Evolutionary conservation across 2,329 filamentous ascomycete genomes (phyloP), one percentile per base, ranked within the genome.

Genomic region (Mycosphaerella arachidis): DNA sequence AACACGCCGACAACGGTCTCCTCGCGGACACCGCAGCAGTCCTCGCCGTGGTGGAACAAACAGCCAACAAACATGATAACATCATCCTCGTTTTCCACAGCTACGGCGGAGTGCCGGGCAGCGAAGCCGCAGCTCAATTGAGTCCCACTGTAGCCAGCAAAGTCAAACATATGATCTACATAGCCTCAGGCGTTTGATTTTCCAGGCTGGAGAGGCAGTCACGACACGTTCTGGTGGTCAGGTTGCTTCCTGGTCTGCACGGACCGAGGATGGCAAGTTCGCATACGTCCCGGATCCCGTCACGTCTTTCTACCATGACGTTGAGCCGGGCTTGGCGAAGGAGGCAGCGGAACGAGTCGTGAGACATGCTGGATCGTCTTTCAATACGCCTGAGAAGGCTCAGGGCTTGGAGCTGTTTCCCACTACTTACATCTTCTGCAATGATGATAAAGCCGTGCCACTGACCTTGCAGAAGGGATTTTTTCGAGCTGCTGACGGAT

Each of bases 1-100:
- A 54, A 4, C 40, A 53, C 20, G 48, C 57, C 24, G 51, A 43
- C 24, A 37, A 37, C 10, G 54, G 48, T 2, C 24, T 64, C n/a
- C 30, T 52, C 27, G 60, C 58, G 24, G 66, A 67, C 30, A 60
- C 56, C 13, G 55, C 50, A n/a, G 61, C 55, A 16, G 57, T 66
- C 58, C 58, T 59, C 12, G n/a, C 35, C n/a, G 55, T 59, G 29
- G 37, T 67, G 18, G 58, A 66, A 53, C 33, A 59, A 29, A 62
- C 63, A 24, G 66, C 63, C 37, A 33, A 53, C 7, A 37, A 52
- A 18, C 62, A 63, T 20, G 54, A 60, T n/a, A 53, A 27, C 46
- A 52, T 67, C 48, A n/a, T 68, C 3, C 62, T 61, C 4, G 58
- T 66, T 45, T 56, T 65, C 54, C 66, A 67, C 29, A 59, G 55